A percentile compares a stretch with the other conserved stretches of the same genome.
These are phyloP conservation scores for Lachnellula willkommii DNA, from an alignment of 2,329 filamentous ascomycete species.

Conservation along the genomic window DNA sequence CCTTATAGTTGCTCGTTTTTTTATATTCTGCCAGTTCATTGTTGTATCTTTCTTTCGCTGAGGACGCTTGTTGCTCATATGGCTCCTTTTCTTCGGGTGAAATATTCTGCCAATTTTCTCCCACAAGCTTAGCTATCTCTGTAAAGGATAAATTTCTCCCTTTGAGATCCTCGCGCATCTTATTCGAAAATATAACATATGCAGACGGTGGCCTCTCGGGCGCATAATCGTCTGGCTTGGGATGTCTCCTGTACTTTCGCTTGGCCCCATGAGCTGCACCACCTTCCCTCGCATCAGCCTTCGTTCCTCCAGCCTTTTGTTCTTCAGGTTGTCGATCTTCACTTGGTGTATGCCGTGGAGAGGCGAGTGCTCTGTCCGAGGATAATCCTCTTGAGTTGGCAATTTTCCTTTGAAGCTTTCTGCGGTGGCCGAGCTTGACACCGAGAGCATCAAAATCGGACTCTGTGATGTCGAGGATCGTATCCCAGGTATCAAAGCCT, in stretches of 20 bases:
- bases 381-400: conserved; percentile 63
- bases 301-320: conserved; percentile 42
- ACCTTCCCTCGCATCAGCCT: conserved; percentile 41
- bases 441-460: conserved; percentile 71
- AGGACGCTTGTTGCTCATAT: conserved; percentile 66
- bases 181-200: conserved; percentile 82
- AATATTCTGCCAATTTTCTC: conserved; percentile 75
- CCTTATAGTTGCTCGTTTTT: conserved; percentile 63
- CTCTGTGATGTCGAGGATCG: conserved; percentile 76
- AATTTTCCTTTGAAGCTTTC: conserved; percentile 81
- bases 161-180: conserved; percentile 72
- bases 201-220: conserved; percentile 76
- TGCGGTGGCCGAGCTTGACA: conserved; percentile 75
- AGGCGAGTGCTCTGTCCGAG: conserved; percentile 33
- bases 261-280: conserved; percentile 47
- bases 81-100: conserved; percentile 61
- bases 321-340: conserved; percentile 56
- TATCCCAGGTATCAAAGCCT: conserved; percentile 82
- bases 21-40: conserved; percentile 70
- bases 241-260: conserved; percentile 71
- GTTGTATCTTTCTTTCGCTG: conserved; percentile 72
- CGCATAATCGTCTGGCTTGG: conserved; percentile 75
- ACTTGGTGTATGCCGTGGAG: conserved; percentile 39
- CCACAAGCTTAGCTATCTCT: conserved; percentile 76
- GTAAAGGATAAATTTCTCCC: conserved; percentile 74